phyloP scores from a whole-genome alignment of 495 filamentous ascomycete genomes.

The Penicillium bovifimosum region DNA sequence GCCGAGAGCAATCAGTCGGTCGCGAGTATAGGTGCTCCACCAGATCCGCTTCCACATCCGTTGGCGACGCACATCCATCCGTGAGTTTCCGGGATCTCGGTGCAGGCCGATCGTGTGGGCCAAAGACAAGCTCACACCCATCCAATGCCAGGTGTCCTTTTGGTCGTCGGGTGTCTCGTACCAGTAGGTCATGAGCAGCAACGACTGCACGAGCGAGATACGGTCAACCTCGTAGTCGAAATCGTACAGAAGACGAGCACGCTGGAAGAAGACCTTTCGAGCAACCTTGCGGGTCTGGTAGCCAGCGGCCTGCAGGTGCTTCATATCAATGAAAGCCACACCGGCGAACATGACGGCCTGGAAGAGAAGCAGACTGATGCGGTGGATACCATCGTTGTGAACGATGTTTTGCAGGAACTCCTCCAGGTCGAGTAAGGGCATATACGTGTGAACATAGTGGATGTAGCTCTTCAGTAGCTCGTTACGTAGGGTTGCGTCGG shows the following conservation, averaged over 20 bases:
- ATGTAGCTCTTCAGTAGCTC: constrained; percentile 70
- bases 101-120: constrained; percentile 82
- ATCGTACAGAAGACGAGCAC: constrained; percentile 72
- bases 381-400: constrained; percentile 57
- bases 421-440: constrained; percentile 77
- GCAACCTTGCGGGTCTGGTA: constrained; percentile 66
- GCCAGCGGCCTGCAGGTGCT: constrained; percentile 61
- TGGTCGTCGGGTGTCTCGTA: constrained; percentile 86
- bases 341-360: constrained; percentile 81
- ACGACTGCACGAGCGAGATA: constrained; percentile 73
- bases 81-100: constrained; percentile 69
- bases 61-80: constrained; percentile 63
- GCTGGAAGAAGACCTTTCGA: constrained; percentile 73
- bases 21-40: constrained; percentile 92
- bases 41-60: constrained; percentile 86
- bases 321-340: constrained; percentile 69
- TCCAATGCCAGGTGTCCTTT: constrained; percentile 91
- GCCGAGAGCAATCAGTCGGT: constrained; percentile 79
- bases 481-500: constrained; percentile 59
- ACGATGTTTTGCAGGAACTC: constrained; percentile 65
- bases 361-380: constrained; percentile 73
- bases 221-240: constrained; percentile 82
- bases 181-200: constrained; percentile 86
- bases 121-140: constrained; percentile 78
- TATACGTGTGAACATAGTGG: constrained; percentile 82